Conservation (phyloP, 2,329 filamentous ascomycete species). For the Shiraia sp. region DNA sequence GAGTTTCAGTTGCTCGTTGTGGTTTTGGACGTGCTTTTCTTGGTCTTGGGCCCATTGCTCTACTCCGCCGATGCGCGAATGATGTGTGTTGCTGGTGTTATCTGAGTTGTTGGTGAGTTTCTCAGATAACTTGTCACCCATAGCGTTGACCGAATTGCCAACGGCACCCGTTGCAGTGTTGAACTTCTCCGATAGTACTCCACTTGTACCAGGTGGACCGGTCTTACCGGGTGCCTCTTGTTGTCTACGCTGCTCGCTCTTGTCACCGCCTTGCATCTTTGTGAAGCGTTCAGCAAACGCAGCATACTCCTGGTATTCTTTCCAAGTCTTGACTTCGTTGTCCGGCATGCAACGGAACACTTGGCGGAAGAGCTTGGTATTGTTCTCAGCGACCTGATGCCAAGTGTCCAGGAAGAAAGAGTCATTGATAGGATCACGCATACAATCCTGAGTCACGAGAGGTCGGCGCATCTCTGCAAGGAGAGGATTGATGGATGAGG, state of each 20-base stretch:
- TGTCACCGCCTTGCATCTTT: conserved; percentile 61
- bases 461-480: conserved; percentile 72
- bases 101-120: conserved; percentile 30
- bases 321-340: conserved; percentile 90
- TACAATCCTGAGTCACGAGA: conserved; percentile 83
- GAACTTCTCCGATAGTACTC: conserved; percentile 25
- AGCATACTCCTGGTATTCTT: conserved; percentile 84
- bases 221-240: conserved; percentile 54
- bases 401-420: conserved; percentile 86
- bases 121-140: conserved; percentile 37
- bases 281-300: conserved; percentile 79
- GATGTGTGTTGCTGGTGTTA: conserved; percentile 13
- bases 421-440: conserved; percentile 84
- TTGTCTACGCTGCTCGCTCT: conserved; percentile 56
- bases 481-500: conserved; percentile 52
- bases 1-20: conserved; percentile 19
- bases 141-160: conserved; percentile 24
- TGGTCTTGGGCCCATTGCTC: conserved; percentile 47
- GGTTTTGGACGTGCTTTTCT: conserved; percentile 29
- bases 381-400: conserved; percentile 86
- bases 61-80: conserved; percentile 33
- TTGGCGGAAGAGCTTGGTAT: conserved; percentile 89
- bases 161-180: conserved; percentile 23
- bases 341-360: conserved; percentile 98
- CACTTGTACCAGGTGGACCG: conserved; percentile 52